Base-by-base conservation (phyloP, 2,329 filamentous ascomycete species). In the Verticillium albo-atrum region DNA sequence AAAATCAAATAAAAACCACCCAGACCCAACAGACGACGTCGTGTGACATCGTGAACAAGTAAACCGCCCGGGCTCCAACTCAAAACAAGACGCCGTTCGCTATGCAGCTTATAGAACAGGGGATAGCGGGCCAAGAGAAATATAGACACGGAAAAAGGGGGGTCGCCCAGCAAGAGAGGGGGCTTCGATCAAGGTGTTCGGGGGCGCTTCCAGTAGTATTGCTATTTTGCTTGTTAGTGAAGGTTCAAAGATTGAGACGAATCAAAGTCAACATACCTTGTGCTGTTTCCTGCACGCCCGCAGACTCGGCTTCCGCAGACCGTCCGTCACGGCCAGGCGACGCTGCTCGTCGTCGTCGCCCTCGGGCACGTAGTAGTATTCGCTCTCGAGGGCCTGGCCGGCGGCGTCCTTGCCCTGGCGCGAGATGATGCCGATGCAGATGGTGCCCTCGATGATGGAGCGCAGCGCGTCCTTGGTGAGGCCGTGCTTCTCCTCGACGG, bases 291-390 rank as follows among this genome's bases (percentile, higher is more conserved):
- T 85, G 71, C 95, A 97, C 70, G 88, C 89, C 65, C 95, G 84
- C 68, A 99, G 78, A 67, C 92, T 95, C 51, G 93, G 94, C 76
- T 96, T 97, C 59, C 92, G 84, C 71, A 97, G 79, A 57, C 91
- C 91, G 65, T 93, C 88, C 1, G 93, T 91, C 15, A 97, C 92
- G 25, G 92, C 90, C 58, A 91, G 84, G 56, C 90, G 86, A 61
- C 94, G 85, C 70, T 89, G 85, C 63, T 88, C 83, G 70, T 98
- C 92, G 2, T 82, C 79, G 71, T 99, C 95, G 68, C 87, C 82
- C 73, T 98, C 94, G 0, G 93, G 90, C 7, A 97, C 82, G 70
- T 99, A 99, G 76, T 98, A 98, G 73, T 96, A 98, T 74, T 99
- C 93, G 79, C 91, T 96, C 80, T 99, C 94, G 1, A 99, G 83